Conservation (phyloP, 805 yeast genomes). For the Candida boidinii region DNA sequence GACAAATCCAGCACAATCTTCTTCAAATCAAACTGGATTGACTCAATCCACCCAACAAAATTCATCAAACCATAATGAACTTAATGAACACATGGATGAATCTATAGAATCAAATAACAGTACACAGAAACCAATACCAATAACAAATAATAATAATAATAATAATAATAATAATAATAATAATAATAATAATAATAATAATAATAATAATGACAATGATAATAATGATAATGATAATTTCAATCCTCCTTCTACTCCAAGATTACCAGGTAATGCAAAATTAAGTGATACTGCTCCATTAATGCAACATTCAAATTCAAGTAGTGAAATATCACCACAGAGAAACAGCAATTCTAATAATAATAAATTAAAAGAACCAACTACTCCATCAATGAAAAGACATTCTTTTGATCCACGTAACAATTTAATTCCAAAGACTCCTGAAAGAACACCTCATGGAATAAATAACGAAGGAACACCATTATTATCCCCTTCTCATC, state of each 20-base stretch:
- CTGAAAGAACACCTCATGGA: slow-evolving; percentile 21
- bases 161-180: no score
- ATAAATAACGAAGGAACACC: slow-evolving; percentile 23
- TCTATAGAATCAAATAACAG: no score
- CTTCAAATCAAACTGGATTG: no score
- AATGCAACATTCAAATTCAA: no score
- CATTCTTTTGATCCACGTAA: neutral
- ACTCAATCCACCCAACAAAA: no score
- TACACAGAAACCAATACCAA: neutral
- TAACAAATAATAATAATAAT: no score
- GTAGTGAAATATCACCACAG: no score
- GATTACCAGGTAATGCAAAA: no score
- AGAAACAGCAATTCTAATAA: neutral
- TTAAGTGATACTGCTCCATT: no score
- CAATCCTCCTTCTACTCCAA: neutral
- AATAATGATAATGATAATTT: neutral
- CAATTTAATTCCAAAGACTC: slow-evolving; percentile 20
- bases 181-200: neutral
- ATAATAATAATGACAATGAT: neutral
- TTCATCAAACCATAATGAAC: no score
- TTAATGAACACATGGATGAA: no score
- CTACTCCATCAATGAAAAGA: slow-evolving; percentile 1
- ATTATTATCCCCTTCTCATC: slow-evolving; percentile 23
- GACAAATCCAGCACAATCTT: no score
- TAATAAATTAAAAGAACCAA: neutral